Conservation (phyloP, 2,329 filamentous ascomycete species). For the Penicillium sp. region DNA sequence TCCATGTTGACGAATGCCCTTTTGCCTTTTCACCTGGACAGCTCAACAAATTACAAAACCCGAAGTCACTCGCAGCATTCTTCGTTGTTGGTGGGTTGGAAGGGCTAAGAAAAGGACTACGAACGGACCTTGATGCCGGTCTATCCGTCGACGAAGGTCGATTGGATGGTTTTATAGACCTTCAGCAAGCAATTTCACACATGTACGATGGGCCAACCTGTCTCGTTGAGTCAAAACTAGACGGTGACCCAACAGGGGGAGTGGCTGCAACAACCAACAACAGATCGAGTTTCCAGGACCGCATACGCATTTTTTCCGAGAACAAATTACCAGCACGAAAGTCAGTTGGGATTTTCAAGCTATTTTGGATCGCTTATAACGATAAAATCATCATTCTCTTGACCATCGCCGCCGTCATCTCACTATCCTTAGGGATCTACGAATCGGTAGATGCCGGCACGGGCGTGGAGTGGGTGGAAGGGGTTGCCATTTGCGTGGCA, state of each 20-base stretch:
- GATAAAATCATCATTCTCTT: conserved; percentile 73
- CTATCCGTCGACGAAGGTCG: conserved; percentile 73
- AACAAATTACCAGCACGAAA: conserved; percentile 67
- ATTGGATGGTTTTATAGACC: conserved; percentile 67
- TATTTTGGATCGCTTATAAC: conserved; percentile 71
- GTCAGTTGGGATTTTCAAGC: conserved; percentile 58
- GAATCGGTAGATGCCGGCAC: conserved; percentile 57
- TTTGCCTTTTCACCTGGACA: conserved; percentile 83
- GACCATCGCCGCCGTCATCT: conserved; percentile 68
- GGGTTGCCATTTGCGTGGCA: conserved; percentile 67
- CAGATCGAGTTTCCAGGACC: conserved; percentile 52
- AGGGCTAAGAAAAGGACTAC: conserved; percentile 77
- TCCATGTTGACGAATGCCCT: conserved; percentile 73
- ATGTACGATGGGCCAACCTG: neutral
- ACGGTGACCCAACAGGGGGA: conserved; percentile 1
- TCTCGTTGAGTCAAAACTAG: neutral
- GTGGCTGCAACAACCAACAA: neutral
- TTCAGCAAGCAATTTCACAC: conserved; percentile 48
- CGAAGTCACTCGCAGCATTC: conserved; percentile 82
- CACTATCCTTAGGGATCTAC: conserved; percentile 69
- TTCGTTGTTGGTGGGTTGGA: conserved; percentile 74
- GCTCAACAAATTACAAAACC: conserved; percentile 83
- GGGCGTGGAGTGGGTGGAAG: conserved; percentile 66
- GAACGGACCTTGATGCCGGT: conserved; percentile 70
- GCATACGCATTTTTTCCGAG: conserved; percentile 60